Evolutionary conservation across 2,329 filamentous ascomycete genomes (phyloP).

Genomic region (Tolypocladium tropicale): DNA sequence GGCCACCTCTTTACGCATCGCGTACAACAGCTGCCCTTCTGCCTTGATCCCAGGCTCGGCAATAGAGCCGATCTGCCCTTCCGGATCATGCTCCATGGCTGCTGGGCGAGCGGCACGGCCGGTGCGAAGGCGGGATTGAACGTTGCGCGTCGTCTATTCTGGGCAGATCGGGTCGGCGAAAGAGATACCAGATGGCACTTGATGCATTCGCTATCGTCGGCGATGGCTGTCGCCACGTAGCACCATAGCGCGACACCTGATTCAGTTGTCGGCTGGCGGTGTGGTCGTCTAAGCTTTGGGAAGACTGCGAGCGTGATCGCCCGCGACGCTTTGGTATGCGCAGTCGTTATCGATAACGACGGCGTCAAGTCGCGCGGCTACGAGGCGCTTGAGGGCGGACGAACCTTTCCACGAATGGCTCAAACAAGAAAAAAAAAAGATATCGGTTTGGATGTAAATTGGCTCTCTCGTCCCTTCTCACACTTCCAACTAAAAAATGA

Average conservation of each 20-base stretch:
- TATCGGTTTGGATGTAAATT: too few relatives aligned
- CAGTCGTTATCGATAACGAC: neutral
- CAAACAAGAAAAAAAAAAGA: neutral
- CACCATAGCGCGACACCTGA: neutral
- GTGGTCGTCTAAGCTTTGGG: neutral
- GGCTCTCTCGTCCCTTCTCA: too few relatives aligned
- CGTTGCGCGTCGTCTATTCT: neutral
- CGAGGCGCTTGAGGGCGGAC: neutral
- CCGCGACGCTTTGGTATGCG: neutral
- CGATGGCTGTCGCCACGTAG: neutral
- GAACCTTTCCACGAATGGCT: neutral
- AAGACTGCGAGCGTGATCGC: neutral
- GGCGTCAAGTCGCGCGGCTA: neutral
- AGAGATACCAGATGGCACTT: neutral
- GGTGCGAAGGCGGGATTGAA: neutral
- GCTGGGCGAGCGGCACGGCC: neutral
- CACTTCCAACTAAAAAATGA: neutral
- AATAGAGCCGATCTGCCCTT: slow-evolving; percentile 37
- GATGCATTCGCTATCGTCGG: neutral
- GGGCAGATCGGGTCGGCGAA: neutral
- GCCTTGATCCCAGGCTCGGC: slow-evolving; percentile 56
- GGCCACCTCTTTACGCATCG: slow-evolving; percentile 65
- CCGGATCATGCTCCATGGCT: slow-evolving; percentile 18
- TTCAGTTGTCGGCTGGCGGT: neutral
- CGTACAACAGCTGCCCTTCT: slow-evolving; percentile 44